Evolutionary conservation across 371 early-diverging fungal species (phyloP).

Genomic region (Mucor mucedo): DNA sequence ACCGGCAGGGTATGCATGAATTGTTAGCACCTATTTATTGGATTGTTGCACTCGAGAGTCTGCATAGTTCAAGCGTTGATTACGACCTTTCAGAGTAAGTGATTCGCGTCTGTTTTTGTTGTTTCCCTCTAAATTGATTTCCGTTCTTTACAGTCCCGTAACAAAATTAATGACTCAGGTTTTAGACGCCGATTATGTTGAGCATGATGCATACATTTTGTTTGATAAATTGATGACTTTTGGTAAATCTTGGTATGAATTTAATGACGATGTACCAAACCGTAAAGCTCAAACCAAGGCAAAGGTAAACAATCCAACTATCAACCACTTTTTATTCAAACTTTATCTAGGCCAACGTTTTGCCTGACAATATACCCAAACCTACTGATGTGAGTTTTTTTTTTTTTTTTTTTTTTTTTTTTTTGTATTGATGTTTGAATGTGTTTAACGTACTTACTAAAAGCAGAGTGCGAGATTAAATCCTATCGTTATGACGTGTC

Average conservation of each 20-base stretch:
- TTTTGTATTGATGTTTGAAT: too few relatives aligned
- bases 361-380: slow-evolving; percentile 24
- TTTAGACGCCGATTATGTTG: slow-evolving; percentile 62
- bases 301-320: not conserved
- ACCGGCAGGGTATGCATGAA: slow-evolving; percentile 98
- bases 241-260: slow-evolving; percentile 87
- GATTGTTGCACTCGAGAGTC: slow-evolving; percentile 71
- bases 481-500: slow-evolving; percentile 78
- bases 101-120: not conserved
- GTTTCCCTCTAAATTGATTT: too few relatives aligned
- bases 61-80: slow-evolving; percentile 20
- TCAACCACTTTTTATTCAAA: not conserved
- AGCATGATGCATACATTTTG: slow-evolving; percentile 85
- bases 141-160: slow-evolving; percentile 29
- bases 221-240: slow-evolving; percentile 84
- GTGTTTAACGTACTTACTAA: not conserved
- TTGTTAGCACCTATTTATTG: slow-evolving; percentile 83
- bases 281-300: slow-evolving; percentile 5
- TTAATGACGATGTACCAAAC: slow-evolving; percentile 58
- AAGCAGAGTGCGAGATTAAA: slow-evolving; percentile 46
- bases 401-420: not conserved
- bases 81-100: slow-evolving; percentile 19
- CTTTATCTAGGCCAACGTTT: slow-evolving; percentile 14
- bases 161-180: slow-evolving; percentile 39
- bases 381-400: slow-evolving; percentile 19